Base-by-base conservation (phyloP, 768 basidiomycete genomes). In the Lenzites betulinus region DNA sequence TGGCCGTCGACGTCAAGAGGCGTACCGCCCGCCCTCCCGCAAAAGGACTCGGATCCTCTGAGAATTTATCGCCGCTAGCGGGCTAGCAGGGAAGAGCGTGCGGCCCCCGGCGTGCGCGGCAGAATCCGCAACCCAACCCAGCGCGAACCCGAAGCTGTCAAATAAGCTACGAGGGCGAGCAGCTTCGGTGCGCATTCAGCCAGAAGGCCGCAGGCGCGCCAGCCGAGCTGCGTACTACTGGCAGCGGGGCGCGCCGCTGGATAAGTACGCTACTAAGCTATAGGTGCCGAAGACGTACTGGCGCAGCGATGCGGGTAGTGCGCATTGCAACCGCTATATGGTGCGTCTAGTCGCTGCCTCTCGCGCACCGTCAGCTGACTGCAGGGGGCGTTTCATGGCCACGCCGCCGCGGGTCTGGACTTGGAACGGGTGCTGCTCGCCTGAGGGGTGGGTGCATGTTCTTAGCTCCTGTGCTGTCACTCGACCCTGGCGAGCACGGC, bases 281-380 rank as follows among this genome's bases (percentile, higher is more conserved):
- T 15, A 58, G 41, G 36, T 42, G 20, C 56, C 56, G 56, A 58
- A 30, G 48, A 58, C 56, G 56, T 58, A 58, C 56, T 43, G 33
- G 23, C 8, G 18, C 28, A 36, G 18, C 16, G 7, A 46, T 20
- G 11, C 20, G 47, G 5, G 5, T 30, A 30, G 35, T 3, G 49
- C 1, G 30, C 33, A 35, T 20, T 22, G 12, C 44, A 25, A 22
- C 22, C 20, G 44, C 22, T 50, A 18, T 26, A 33, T 26, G 49
- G 49, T 22, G 26, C 8, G 33, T 20, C 11, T 18, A 7, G 16
- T 20, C 33, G 30, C 2, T 35, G 49, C 22, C 20, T 50, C n/a
- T 22, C 7, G 20, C 20, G 49, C n/a, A 16, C n/a, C 16, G 18
- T 50, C 49, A 50, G 49, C 49, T 50, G 49, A 50, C 49, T 11